Evolutionary conservation across 2,329 filamentous ascomycete species (phyloP), one percentile per base, ranked within the genome.

Genomic region (Exophiala alcalophila): DNA sequence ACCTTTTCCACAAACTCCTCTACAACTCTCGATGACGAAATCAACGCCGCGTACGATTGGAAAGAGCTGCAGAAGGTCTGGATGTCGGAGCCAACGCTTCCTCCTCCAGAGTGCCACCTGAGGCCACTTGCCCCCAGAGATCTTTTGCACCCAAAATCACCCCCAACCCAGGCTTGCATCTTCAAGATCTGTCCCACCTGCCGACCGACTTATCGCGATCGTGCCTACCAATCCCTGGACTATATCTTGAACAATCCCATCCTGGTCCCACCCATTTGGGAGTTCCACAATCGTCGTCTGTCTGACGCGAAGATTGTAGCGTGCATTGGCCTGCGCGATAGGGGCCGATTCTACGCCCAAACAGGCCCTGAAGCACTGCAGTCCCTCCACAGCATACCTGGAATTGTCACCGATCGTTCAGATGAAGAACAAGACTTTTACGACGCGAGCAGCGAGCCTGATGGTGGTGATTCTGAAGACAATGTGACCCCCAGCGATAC

Each of bases 121-220:
- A 41, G 30, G 20, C 33, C 18, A 30, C 7, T 24, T 3, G 7
- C 21, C 15, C 26, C 20, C 5, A 14, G 20, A 4, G 14, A 18
- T 19, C 7, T 12, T 21, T 32, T 25, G 19, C 24, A 39, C 6
- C 6, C 34, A 4, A 31, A 15, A 12, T 18, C 29, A 6, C 40
- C 25, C 7, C 11, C 20, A 5, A 14, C 30, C 7, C 49, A 58
- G n/a, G 42, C 20, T 20, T 77, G 74, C 56, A 58, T 50, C n/a
- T 67, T 67, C 52, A 63, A 65, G 35, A 66, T 67, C 36, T 77
- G 74, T 47, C 69, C 71, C 21, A 59, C 55, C n/a, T 77, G 74
- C 50, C 67, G 73, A 20, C 70, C 71, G 2, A 70, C 69, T 50
- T 71, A 67, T 49, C 62, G 61, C 16, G 59, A 61, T 18, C 59